phyloP scores from a whole-genome alignment of 2,329 filamentous ascomycete species.

The Aspergillus vadensis region DNA sequence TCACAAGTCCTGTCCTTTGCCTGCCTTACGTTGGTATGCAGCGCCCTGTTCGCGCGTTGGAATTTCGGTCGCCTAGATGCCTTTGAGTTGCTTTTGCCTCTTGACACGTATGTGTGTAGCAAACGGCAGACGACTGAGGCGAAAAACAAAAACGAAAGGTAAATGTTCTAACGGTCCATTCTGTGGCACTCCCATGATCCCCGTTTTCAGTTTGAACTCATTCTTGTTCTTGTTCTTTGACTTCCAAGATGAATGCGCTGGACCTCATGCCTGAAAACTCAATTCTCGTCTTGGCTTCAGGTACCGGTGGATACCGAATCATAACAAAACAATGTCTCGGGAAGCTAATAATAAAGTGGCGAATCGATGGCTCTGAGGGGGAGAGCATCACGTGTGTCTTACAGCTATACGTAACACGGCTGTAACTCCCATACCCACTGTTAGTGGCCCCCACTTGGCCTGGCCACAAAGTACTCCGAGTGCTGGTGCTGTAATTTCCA shows the following conservation, averaged over 20 bases:
- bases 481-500: slow-evolving; percentile 1
- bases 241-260: background rate
- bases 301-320: slow-evolving; percentile 14
- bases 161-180: background rate
- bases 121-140: background rate
- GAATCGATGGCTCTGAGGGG: slow-evolving; percentile 6
- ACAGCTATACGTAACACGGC: slow-evolving; percentile 1
- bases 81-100: background rate
- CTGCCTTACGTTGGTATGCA: slow-evolving; percentile 12
- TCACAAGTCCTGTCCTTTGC: background rate
- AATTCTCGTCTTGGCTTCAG: slow-evolving; percentile 17
- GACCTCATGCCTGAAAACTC: slow-evolving; percentile 9
- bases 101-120: background rate
- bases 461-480: background rate
- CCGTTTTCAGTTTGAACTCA: background rate
- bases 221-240: background rate
- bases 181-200: background rate
- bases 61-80: slow-evolving; percentile 6
- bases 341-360: slow-evolving; percentile 22
- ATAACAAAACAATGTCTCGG: slow-evolving; percentile 5
- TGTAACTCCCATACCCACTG: slow-evolving; percentile 1
- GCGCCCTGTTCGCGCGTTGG: background rate
- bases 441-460: slow-evolving; percentile 1
- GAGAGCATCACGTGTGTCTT: slow-evolving; percentile 11
- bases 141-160: background rate